Conservation (phyloP, 495 filamentous ascomycete genomes). For the Daldinia bambusicola region DNA sequence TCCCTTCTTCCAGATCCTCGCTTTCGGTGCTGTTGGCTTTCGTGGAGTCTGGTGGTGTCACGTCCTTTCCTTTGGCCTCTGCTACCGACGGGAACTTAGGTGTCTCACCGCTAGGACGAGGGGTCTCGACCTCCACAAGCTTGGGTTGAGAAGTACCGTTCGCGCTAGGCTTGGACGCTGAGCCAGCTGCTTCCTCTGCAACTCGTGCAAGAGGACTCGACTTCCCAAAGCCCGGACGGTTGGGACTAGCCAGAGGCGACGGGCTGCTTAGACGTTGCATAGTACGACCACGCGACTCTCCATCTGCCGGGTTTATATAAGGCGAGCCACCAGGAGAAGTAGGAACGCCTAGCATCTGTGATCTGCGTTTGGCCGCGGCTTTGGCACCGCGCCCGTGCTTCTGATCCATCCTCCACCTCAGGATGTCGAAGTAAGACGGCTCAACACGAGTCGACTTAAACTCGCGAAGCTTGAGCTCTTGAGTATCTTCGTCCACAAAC, state of each 20-base stretch:
- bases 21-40: slow-evolving; percentile 37
- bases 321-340: slow-evolving; percentile 63
- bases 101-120: slow-evolving; percentile 59
- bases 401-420: slow-evolving; percentile 93
- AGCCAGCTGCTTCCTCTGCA: slow-evolving; percentile 55
- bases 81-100: slow-evolving; percentile 36
- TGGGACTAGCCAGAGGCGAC: slow-evolving; percentile 64
- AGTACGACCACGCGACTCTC: slow-evolving; percentile 62
- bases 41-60: slow-evolving; percentile 37
- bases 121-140: slow-evolving; percentile 64
- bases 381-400: slow-evolving; percentile 78
- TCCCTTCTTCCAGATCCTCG: slow-evolving; percentile 55
- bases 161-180: slow-evolving; percentile 37
- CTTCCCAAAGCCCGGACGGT: slow-evolving; percentile 61
- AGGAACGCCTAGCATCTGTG: slow-evolving; percentile 47
- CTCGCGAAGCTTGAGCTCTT: slow-evolving; percentile 90
- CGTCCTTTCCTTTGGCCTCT: slow-evolving; percentile 41
- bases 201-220: slow-evolving; percentile 64
- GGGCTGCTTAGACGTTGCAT: slow-evolving; percentile 63
- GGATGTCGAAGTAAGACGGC: slow-evolving; percentile 92
- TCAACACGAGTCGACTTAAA: slow-evolving; percentile 89
- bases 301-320: slow-evolving; percentile 61
- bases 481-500: slow-evolving; percentile 88
- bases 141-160: slow-evolving; percentile 47
- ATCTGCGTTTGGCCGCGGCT: slow-evolving; percentile 54